Conservation (phyloP, 495 filamentous ascomycete species). For the Beverwykella pulmonaria region DNA sequence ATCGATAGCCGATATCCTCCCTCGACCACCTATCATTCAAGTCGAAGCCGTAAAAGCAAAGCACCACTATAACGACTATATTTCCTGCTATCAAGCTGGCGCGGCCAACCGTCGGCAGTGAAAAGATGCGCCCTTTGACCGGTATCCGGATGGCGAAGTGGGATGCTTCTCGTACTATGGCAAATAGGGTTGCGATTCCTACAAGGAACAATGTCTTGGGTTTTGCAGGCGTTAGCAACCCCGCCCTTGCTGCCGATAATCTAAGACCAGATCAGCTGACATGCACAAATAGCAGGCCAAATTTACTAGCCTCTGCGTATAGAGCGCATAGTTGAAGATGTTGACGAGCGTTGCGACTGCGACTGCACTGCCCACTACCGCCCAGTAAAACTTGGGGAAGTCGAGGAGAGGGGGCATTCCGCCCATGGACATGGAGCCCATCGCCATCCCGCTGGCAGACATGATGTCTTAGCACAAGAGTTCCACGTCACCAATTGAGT, state of each 20-base stretch:
- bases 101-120: slow-evolving; percentile 61
- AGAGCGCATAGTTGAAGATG: slow-evolving; percentile 51
- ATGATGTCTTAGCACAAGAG: neutral
- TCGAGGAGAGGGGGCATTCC: slow-evolving; percentile 52
- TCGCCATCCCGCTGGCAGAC: slow-evolving; percentile 40
- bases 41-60: slow-evolving; percentile 55
- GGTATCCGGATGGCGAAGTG: slow-evolving; percentile 62
- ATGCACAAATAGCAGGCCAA: neutral
- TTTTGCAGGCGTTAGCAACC: slow-evolving; percentile 60
- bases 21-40: slow-evolving; percentile 52
- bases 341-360: slow-evolving; percentile 57
- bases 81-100: slow-evolving; percentile 58
- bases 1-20: slow-evolving; percentile 75
- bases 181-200: slow-evolving; percentile 63
- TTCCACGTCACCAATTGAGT: neutral
- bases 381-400: slow-evolving; percentile 63
- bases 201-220: slow-evolving; percentile 61
- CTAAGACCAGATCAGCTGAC: slow-evolving; percentile 40
- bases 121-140: slow-evolving; percentile 48
- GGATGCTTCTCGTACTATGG: slow-evolving; percentile 66
- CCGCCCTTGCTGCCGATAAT: slow-evolving; percentile 43
- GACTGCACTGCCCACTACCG: slow-evolving; percentile 59
- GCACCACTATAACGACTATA: slow-evolving; percentile 59
- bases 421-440: slow-evolving; percentile 53
- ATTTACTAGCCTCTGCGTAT: slow-evolving; percentile 52